These are phyloP conservation scores for Zymoseptoria passerinii DNA, from an alignment of 2,329 filamentous ascomycete species.

Conservation along the genomic window DNA sequence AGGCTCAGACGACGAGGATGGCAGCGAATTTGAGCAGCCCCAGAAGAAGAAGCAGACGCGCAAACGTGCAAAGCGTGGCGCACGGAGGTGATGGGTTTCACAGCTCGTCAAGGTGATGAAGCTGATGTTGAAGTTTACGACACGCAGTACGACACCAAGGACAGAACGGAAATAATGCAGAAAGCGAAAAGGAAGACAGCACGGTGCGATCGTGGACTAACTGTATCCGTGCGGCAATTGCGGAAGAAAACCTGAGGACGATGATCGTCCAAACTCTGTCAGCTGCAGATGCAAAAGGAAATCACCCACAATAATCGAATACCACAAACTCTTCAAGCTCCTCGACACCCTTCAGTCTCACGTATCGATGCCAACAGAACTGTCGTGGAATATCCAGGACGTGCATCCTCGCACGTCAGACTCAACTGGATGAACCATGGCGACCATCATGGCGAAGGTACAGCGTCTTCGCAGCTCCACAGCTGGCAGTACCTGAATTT, in stretches of 20 bases:
- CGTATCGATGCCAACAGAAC: too few relatives aligned
- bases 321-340: background rate
- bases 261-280: background rate
- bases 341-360: background rate
- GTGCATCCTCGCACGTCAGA: too few relatives aligned
- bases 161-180: background rate
- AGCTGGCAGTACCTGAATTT: too few relatives aligned
- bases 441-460: too few relatives aligned
- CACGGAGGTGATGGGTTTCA: background rate
- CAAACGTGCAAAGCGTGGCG: background rate
- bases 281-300: background rate
- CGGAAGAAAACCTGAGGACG: background rate
- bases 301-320: background rate
- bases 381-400: too few relatives aligned
- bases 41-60: conserved; percentile 1
- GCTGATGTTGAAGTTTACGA: background rate
- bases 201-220: background rate
- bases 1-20: background rate
- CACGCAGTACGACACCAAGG: background rate
- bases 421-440: too few relatives aligned
- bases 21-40: conserved; percentile 2
- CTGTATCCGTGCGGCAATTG: background rate
- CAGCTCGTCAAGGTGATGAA: background rate
- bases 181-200: background rate
- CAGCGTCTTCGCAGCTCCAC: too few relatives aligned